Conservation (phyloP, 139 green algal genomes). For the Micractinium sp. region DNA sequence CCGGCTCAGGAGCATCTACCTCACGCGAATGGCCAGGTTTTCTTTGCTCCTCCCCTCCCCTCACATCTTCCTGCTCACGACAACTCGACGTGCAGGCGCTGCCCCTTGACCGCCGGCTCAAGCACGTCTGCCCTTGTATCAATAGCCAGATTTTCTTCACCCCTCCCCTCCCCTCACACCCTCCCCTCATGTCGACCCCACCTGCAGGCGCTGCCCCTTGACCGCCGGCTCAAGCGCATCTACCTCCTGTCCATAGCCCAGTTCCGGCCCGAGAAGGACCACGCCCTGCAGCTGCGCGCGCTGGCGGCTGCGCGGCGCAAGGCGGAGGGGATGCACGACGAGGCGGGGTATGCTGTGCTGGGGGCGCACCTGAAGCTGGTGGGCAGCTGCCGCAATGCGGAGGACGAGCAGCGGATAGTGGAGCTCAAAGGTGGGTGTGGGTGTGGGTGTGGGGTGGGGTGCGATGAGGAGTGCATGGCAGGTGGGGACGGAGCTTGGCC, state of each 20-base stretch:
- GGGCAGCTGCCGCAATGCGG: constrained; percentile 72
- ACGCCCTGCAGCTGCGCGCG: constrained; percentile 59
- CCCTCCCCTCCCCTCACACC: neutral
- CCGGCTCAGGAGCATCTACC: too few relatives aligned
- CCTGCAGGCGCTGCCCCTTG: constrained; percentile 74
- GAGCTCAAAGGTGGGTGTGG: constrained; percentile 43
- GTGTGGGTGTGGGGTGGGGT: too few relatives aligned
- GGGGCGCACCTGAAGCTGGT: constrained; percentile 75
- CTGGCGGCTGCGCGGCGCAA: constrained; percentile 41
- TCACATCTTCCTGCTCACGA: too few relatives aligned
- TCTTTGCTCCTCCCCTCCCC: too few relatives aligned
- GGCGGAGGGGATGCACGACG: constrained; percentile 9
- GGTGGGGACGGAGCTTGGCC: too few relatives aligned
- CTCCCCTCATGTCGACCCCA: too few relatives aligned
- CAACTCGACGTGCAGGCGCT: too few relatives aligned
- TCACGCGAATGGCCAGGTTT: too few relatives aligned
- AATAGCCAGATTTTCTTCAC: constrained; percentile 65
- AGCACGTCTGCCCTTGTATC: constrained; percentile 84
- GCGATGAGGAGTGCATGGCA: neutral
- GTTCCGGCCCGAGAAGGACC: constrained; percentile 97
- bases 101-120: constrained; percentile 81
- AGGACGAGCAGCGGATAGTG: constrained; percentile 67
- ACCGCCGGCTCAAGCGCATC: constrained; percentile 77
- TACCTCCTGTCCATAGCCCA: constrained; percentile 91
- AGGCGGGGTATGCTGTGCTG: constrained; percentile 58